Conservation (phyloP, 148 eudicot species). For the Euryodendron excelsum region DNA sequence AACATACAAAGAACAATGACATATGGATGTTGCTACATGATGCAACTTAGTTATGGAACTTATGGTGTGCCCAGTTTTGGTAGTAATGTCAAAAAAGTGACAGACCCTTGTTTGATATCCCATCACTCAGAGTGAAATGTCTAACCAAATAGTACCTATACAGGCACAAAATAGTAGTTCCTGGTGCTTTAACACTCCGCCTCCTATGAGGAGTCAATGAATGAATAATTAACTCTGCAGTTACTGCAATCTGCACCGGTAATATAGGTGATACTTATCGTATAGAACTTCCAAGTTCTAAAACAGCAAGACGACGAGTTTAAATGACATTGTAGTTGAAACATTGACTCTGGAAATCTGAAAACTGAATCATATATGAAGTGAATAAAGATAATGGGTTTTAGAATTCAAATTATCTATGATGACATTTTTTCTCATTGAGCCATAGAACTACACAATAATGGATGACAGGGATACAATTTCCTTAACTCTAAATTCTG, state of each 20-base stretch:
- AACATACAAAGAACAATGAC: background rate
- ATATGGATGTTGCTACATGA: background rate
- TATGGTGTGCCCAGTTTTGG: background rate
- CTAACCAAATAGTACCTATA: background rate
- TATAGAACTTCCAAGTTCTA: conserved; percentile 2
- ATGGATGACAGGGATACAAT: background rate
- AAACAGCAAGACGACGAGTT: background rate
- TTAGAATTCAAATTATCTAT: background rate
- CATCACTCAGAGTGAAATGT: background rate
- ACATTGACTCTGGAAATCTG: background rate
- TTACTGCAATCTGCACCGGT: background rate
- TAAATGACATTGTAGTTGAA: background rate
- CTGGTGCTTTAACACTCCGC: background rate
- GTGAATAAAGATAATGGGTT: background rate
- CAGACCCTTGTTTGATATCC: background rate
- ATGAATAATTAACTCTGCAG: background rate
- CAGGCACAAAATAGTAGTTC: background rate
- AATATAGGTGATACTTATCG: background rate
- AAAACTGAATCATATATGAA: background rate
- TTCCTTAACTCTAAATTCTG: background rate
- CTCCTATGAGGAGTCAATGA: background rate
- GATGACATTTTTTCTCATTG: background rate
- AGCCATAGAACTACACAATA: background rate
- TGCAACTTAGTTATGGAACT: background rate
- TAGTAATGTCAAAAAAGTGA: background rate